Percentiles rank a stretch among this genome's conserved stretches.
phyloP scores from a whole-genome alignment of 2,329 filamentous ascomycete species.

The Coleophoma eucalyptorum region DNA sequence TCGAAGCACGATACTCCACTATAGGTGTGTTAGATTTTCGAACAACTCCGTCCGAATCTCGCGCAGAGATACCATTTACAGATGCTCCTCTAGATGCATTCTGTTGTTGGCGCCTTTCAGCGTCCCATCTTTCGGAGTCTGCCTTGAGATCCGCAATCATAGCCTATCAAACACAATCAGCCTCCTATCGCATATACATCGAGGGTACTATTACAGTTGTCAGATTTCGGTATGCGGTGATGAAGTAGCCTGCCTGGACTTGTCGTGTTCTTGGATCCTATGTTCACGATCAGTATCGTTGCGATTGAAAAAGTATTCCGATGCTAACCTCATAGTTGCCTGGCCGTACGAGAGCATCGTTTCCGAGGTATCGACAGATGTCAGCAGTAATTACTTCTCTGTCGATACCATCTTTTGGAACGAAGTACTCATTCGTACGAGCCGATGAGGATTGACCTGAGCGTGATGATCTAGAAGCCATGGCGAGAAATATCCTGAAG shows the following conservation, averaged over 20 bases:
- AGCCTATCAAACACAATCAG: conserved; percentile 33
- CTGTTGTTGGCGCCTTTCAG: conserved; percentile 20
- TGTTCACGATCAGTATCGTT: conserved; percentile 8
- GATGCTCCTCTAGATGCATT: conserved; percentile 22
- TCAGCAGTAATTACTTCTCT: conserved; percentile 81
- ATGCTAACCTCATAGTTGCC: conserved; percentile 66
- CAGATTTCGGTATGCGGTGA: conserved; percentile 75
- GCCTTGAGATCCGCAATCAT: conserved; percentile 51
- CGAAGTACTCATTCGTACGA: conserved; percentile 75
- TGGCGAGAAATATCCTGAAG: conserved; percentile 17
- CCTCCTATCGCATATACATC: conserved; percentile 1
- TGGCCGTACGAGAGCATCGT: conserved; percentile 75
- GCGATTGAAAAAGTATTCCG: too few species aligned
- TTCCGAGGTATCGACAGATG: conserved; percentile 79
- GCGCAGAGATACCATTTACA: conserved; percentile 28
- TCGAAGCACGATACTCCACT: conserved; percentile 29
- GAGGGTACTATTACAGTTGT: conserved; percentile 56
- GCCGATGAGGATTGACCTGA: conserved; percentile 32
- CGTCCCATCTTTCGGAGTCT: conserved; percentile 47
- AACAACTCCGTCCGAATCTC: conserved; percentile 25
- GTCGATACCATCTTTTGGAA: conserved; percentile 76
- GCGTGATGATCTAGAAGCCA: conserved; percentile 23
- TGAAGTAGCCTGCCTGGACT: conserved; percentile 68
- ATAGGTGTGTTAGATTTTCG: conserved; percentile 30
- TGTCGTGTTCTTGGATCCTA: conserved; percentile 54